Conservation (phyloP, 2,329 filamentous ascomycete species). For the Triangularia verruculosa region DNA sequence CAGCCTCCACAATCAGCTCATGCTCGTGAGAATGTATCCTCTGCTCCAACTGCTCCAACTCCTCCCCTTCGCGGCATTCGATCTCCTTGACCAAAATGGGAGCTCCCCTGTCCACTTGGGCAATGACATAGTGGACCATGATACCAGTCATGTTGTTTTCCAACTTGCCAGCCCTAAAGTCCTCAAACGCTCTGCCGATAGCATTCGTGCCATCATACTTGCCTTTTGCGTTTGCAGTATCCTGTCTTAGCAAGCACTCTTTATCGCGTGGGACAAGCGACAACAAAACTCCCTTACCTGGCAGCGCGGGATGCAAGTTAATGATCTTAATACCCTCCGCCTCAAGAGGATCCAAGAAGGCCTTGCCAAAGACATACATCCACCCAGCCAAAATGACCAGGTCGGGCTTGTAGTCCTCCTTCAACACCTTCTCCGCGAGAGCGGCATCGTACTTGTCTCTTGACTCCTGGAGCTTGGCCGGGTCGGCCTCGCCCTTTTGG, state of each 20-base stretch:
- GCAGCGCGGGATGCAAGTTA: constrained; percentile 76
- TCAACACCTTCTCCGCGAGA: constrained; percentile 64
- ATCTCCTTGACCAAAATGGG: constrained; percentile 71
- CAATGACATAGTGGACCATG: constrained; percentile 85
- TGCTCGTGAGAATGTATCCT: constrained; percentile 78
- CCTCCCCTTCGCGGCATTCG: constrained; percentile 60
- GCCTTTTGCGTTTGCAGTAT: constrained; percentile 39
- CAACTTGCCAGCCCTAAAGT: constrained; percentile 62
- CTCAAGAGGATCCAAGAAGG: constrained; percentile 68
- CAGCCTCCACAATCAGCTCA: constrained; percentile 73
- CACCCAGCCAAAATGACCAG: constrained; percentile 80
- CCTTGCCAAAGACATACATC: constrained; percentile 76
- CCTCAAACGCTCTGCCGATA: constrained; percentile 74
- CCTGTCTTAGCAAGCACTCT: neutral
- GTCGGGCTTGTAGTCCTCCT: constrained; percentile 55
- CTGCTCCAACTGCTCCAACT: constrained; percentile 62
- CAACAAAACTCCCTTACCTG: constrained; percentile 43
- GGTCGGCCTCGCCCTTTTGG: constrained; percentile 58
- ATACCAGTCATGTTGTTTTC: constrained; percentile 67
- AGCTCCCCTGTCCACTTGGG: constrained; percentile 74
- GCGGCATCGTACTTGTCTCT: constrained; percentile 72
- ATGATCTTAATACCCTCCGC: constrained; percentile 65
- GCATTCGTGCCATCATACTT: constrained; percentile 75
- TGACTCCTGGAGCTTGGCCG: constrained; percentile 50
- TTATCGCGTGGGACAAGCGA: neutral